phyloP scores from a whole-genome alignment of 2,329 filamentous ascomycete genomes.

The Diaporthe capsici region DNA sequence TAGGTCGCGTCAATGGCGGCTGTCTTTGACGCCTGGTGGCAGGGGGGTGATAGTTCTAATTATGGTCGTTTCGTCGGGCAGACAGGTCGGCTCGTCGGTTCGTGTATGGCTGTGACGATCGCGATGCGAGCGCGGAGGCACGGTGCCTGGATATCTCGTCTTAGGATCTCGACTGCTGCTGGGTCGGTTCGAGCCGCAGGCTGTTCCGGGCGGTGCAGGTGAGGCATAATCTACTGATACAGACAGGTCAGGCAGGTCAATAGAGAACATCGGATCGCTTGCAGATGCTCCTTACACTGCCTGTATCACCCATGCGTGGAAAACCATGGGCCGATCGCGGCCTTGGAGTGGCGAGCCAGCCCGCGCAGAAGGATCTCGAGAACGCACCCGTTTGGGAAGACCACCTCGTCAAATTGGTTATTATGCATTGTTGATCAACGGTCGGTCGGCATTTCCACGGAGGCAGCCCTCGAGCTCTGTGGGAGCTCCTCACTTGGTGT shows the following conservation, averaged over 20 bases:
- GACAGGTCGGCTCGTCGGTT: neutral
- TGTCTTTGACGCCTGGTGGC: conserved; percentile 14
- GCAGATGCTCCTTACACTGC: neutral
- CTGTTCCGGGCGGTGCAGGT: neutral
- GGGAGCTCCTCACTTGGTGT: neutral
- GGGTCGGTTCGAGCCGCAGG: neutral
- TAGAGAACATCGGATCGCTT: neutral
- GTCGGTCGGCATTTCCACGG: neutral
- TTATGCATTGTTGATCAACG: conserved; percentile 23
- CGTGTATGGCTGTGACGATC: conserved; percentile 8
- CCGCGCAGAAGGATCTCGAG: conserved; percentile 2
- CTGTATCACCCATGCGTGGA: neutral
- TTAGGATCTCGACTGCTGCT: neutral
- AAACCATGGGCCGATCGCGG: neutral
- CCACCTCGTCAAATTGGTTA: neutral
- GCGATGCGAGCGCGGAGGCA: neutral
- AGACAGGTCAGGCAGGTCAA: neutral
- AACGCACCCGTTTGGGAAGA: neutral
- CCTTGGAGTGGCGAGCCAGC: neutral
- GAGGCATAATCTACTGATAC: neutral
- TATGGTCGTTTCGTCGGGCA: neutral
- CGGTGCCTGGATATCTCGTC: neutral
- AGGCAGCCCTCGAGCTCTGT: conserved; percentile 9
- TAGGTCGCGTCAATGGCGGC: conserved; percentile 27
- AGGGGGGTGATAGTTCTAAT: neutral